These are phyloP conservation scores for Diaporthe sp. DNA, from an alignment of 2,329 filamentous ascomycete genomes.

Conservation along the genomic window DNA sequence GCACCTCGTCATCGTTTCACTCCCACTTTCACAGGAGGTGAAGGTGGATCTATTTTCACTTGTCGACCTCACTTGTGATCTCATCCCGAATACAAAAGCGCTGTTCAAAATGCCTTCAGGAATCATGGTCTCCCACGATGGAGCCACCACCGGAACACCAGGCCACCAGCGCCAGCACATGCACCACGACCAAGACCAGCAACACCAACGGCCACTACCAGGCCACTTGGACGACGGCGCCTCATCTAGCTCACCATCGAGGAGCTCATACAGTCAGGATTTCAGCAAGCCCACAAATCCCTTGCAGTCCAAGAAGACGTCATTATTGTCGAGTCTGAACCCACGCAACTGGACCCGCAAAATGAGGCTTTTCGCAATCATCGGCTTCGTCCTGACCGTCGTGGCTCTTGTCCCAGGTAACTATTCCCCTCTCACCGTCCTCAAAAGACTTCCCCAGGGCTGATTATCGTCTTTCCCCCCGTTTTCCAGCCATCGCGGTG, in stretches of 20 bases:
- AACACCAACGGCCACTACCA: background rate
- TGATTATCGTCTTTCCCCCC: background rate
- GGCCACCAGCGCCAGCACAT: background rate
- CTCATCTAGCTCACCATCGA: constrained; percentile 2
- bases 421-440: background rate
- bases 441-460: background rate
- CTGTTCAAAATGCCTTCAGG: background rate
- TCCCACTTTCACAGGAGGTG: background rate
- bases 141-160: background rate
- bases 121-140: constrained; percentile 1
- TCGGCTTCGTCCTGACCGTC: constrained; percentile 8
- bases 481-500: constrained; percentile 29
- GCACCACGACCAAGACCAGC: background rate
- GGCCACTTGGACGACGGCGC: background rate
- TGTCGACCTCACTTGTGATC: background rate
- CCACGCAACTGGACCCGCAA: constrained; percentile 32
- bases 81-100: background rate
- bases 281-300: background rate
- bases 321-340: constrained; percentile 13
- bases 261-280: constrained; percentile 13
- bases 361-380: constrained; percentile 26
- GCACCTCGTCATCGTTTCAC: background rate
- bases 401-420: constrained; percentile 31
- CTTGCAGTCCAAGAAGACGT: background rate
- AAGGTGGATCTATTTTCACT: background rate